phyloP scores from a whole-genome alignment of 2,329 filamentous ascomycete genomes.

The Microsporum audouinii region DNA sequence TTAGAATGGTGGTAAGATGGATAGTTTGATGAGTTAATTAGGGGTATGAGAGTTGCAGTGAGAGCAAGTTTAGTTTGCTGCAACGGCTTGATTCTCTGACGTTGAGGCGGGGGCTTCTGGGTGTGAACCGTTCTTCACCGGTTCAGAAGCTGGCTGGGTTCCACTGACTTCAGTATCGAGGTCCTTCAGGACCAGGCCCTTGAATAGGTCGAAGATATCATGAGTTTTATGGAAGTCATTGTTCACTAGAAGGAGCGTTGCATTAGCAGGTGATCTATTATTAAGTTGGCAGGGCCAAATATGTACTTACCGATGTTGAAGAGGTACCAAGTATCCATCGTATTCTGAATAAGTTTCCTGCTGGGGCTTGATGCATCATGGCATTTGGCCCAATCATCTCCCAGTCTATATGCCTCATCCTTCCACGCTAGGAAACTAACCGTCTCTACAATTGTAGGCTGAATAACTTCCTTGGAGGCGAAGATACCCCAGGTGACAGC shows the following conservation, averaged over 20 bases:
- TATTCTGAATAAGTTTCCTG: constrained; percentile 62
- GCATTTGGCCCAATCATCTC: constrained; percentile 88
- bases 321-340: constrained; percentile 87
- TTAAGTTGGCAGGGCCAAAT: neutral
- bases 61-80: neutral
- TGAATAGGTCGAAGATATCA: constrained; percentile 76
- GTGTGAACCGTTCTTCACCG: neutral
- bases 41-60: neutral
- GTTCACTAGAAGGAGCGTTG: constrained; percentile 53
- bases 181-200: constrained; percentile 48
- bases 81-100: neutral
- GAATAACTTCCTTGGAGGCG: constrained; percentile 97
- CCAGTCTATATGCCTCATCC: constrained; percentile 89
- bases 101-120: neutral
- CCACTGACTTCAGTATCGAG: constrained; percentile 23
- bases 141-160: neutral
- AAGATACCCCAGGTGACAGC: constrained; percentile 99
- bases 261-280: constrained; percentile 16
- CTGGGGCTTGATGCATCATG: constrained; percentile 66
- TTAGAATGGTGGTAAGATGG: neutral
- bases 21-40: neutral
- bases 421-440: constrained; percentile 98
- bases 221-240: constrained; percentile 87
- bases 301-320: constrained; percentile 76
- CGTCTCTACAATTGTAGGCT: constrained; percentile 97